Conservation (phyloP, 1,284 basidiomycete species). For the Erythrobasidium hasegawianum region DNA sequence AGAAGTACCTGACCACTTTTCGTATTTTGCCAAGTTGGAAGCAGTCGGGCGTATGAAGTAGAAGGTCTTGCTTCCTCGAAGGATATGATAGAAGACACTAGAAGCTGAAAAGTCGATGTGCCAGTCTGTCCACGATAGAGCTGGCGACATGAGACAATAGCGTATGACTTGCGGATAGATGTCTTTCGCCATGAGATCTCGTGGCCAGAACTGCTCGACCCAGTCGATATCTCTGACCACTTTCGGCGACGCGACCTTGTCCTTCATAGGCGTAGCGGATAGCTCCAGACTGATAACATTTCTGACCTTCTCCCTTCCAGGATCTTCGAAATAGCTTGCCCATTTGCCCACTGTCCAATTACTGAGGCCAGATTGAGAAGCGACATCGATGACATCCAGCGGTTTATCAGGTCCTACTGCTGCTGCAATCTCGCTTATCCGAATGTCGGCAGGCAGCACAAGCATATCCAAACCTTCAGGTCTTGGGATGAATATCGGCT, state of each 20-base stretch:
- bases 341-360: slow-evolving; percentile 82
- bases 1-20: slow-evolving; percentile 67
- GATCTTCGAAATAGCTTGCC: slow-evolving; percentile 78
- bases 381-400: slow-evolving; percentile 71
- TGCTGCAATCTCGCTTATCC: slow-evolving; percentile 72
- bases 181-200: slow-evolving; percentile 43
- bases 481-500: slow-evolving; percentile 69
- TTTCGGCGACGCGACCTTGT: slow-evolving; percentile 73
- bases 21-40: slow-evolving; percentile 72
- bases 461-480: slow-evolving; percentile 76
- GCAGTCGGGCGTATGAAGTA: slow-evolving; percentile 90
- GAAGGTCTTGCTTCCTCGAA: slow-evolving; percentile 67
- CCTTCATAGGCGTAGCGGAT: slow-evolving; percentile 68
- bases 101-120: slow-evolving; percentile 94
- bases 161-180: slow-evolving; percentile 88
- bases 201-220: slow-evolving; percentile 93
- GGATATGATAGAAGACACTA: slow-evolving; percentile 88
- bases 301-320: slow-evolving; percentile 72
- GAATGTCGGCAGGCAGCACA: slow-evolving; percentile 67
- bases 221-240: slow-evolving; percentile 75
- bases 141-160: slow-evolving; percentile 89
- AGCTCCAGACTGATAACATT: slow-evolving; percentile 89
- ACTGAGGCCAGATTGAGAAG: slow-evolving; percentile 48
- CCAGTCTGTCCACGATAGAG: slow-evolving; percentile 85
- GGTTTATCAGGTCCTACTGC: slow-evolving; percentile 67